Conservation (phyloP, 352 stramenopile species). For the Phytophthora ramorum region DNA sequence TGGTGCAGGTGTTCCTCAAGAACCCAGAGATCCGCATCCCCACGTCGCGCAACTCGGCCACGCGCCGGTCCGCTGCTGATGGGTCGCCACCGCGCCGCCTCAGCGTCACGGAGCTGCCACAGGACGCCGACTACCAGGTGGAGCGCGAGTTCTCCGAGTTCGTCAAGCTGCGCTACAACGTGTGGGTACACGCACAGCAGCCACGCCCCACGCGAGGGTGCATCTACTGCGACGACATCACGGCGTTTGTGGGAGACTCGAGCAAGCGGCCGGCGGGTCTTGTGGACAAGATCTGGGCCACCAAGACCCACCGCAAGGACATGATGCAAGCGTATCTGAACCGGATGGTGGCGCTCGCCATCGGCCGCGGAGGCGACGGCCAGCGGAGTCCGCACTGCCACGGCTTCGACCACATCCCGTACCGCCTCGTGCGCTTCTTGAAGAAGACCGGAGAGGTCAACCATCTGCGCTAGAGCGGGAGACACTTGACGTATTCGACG, state of each 20-base stretch:
- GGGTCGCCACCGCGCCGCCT: slow-evolving; percentile 7
- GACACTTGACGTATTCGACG: too few relatives aligned
- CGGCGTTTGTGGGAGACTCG: slow-evolving; percentile 37
- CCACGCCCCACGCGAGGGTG: slow-evolving; percentile 35
- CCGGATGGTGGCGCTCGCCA: slow-evolving; percentile 39
- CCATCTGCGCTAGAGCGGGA: slow-evolving; percentile 24
- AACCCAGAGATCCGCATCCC: slow-evolving; percentile 55
- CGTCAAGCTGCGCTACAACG: slow-evolving; percentile 49
- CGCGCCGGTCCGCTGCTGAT: slow-evolving; percentile 30
- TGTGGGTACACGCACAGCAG: slow-evolving; percentile 49
- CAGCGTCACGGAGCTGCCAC: slow-evolving; percentile 19
- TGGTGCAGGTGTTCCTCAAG: slow-evolving; percentile 53
- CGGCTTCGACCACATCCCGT: slow-evolving; percentile 49
- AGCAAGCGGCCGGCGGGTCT: slow-evolving; percentile 36
- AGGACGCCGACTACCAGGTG: slow-evolving; percentile 46
- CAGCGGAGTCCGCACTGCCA: slow-evolving; percentile 44
- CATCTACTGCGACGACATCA: slow-evolving; percentile 51
- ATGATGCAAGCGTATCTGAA: slow-evolving; percentile 46
- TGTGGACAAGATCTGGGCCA: slow-evolving; percentile 41
- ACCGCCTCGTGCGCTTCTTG: slow-evolving; percentile 43
- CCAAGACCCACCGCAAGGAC: slow-evolving; percentile 34
- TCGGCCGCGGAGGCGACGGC: slow-evolving; percentile 37
- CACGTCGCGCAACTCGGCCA: slow-evolving; percentile 38
- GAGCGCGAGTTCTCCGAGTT: slow-evolving; percentile 50
- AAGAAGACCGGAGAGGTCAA: slow-evolving; percentile 40